Evolutionary conservation across 2,329 filamentous ascomycete species (phyloP), one percentile per base, ranked within the genome.

Genomic region (Penicillium sp.): DNA sequence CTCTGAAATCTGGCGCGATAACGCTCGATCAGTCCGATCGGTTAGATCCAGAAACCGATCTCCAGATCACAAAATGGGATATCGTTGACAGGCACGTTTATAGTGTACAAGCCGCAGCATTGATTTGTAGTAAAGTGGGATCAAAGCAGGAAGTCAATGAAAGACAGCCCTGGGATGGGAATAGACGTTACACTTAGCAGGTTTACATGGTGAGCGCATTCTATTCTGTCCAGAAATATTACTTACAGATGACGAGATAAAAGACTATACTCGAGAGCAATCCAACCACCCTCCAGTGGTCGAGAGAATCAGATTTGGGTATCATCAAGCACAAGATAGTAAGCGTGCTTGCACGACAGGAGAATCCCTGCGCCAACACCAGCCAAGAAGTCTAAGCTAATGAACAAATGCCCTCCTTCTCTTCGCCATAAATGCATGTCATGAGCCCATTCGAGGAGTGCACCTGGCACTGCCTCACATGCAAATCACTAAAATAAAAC

Each of bases 21-120:
- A 73, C 81, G 0, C 75, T 87, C 30, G 65, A 69, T 35, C 60
- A 71, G 22, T 66, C 71, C 0, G 70, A 76, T 13, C 64, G 61
- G 48, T 49, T 79, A 7, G 69, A 77, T 43, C 75, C 77, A 0
- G 67, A 74, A 4, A 69, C 70, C 0, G 76, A 80, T 13, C 76
- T 92, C 16, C 76, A 85, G 51, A 81, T 96, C 58, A 84, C 85
- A 5, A 83, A 81, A 37, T 92, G 87, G 81, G 85, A 96, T 73
- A 83, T 96, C 11, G 89, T 96, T 52, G 81, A 86, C 64, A 79
- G 84, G 30, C 30, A 33, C 11, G 6, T 11, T 33, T 33, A 3
- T 7, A 30, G 28, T 30, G 7, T 7, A 30, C 4, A 30, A 7
- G 7, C 28, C 28, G 28, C 28, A 7, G 7, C 7, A 30, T 30